Conservation (phyloP, 768 basidiomycete genomes). For the Boletales sp. region DNA sequence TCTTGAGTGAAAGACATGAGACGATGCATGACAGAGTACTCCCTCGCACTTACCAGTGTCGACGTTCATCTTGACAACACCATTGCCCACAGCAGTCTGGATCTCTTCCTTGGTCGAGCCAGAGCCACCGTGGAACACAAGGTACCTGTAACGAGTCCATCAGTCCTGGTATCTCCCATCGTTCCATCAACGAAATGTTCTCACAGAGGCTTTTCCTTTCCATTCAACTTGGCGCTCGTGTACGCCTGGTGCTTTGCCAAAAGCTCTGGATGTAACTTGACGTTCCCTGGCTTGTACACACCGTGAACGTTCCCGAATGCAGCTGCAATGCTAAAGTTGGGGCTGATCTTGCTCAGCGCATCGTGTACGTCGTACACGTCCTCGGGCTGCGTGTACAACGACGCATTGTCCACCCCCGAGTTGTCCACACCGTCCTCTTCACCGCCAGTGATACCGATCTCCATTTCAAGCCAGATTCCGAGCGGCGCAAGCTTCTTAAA, state of each 20-base stretch:
- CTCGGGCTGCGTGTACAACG: constrained; percentile 95
- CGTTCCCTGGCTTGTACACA: constrained; percentile 99
- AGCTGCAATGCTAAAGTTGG: constrained; percentile 97
- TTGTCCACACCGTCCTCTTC: constrained; percentile 99
- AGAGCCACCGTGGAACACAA: constrained; percentile 99
- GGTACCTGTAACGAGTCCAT: constrained; percentile 53
- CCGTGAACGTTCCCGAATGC: constrained; percentile 99
- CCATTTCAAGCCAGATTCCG: constrained; percentile 99
- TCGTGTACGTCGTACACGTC: constrained; percentile 91
- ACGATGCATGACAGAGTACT: neutral
- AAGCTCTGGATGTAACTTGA: constrained; percentile 87
- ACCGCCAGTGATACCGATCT: constrained; percentile 99
- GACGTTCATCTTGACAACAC: constrained; percentile 99
- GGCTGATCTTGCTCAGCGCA: constrained; percentile 78
- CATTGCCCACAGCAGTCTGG: constrained; percentile 81
- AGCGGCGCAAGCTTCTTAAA: constrained; percentile 92
- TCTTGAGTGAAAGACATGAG: constrained; percentile 37
- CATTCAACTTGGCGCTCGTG: constrained; percentile 64
- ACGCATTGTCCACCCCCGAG: constrained; percentile 88
- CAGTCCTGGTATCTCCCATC: neutral
- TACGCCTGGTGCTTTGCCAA: constrained; percentile 87
- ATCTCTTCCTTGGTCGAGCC: constrained; percentile 97
- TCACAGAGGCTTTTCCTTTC: constrained; percentile 77
- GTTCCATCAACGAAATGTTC: constrained; percentile 24
- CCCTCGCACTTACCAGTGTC: constrained; percentile 60